Percentiles rank a stretch among this genome's conserved stretches.
phyloP scores from a whole-genome alignment of 305 asterid species.

The Coffea humblotiana region DNA sequence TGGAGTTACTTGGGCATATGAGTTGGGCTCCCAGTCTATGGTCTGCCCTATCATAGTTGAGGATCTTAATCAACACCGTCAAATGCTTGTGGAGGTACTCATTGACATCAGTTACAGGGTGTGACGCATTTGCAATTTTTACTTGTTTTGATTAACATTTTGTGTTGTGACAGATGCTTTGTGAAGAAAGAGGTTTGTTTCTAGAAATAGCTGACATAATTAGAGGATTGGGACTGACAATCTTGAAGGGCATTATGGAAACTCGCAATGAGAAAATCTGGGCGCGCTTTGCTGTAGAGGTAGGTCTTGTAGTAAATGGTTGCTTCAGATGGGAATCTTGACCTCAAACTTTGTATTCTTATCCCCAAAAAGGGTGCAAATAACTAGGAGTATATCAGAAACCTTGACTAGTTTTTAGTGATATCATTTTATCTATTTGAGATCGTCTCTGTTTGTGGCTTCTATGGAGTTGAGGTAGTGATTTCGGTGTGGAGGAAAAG shows the following conservation, averaged over 20 bases:
- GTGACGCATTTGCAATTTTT: background rate
- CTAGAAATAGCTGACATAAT: constrained; percentile 96
- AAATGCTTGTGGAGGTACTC: constrained; percentile 94
- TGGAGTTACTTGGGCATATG: constrained; percentile 99
- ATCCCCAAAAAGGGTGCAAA: background rate
- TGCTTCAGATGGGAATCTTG: background rate
- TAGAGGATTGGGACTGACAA: constrained; percentile 87
- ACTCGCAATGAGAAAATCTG: constrained; percentile 79
- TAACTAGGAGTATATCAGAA: background rate
- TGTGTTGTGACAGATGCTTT: constrained; percentile 65
- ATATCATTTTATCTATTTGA: background rate
- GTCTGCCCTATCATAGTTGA: constrained; percentile 89
- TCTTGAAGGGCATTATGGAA: constrained; percentile 93
- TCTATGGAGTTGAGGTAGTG: background rate
- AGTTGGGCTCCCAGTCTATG: constrained; percentile 87
- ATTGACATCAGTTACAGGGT: background rate
- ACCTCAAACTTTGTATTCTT: background rate
- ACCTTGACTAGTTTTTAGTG: background rate
- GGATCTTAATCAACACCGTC: constrained; percentile 90
- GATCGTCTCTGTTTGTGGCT: background rate
- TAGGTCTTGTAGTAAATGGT: constrained; percentile 23
- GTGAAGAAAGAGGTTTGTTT: constrained; percentile 86
- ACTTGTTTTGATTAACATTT: background rate
- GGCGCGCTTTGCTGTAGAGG: constrained; percentile 96
- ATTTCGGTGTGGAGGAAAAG: background rate